Base-by-base conservation (phyloP, 768 basidiomycete species). In the Lactifluus subvellereus region DNA sequence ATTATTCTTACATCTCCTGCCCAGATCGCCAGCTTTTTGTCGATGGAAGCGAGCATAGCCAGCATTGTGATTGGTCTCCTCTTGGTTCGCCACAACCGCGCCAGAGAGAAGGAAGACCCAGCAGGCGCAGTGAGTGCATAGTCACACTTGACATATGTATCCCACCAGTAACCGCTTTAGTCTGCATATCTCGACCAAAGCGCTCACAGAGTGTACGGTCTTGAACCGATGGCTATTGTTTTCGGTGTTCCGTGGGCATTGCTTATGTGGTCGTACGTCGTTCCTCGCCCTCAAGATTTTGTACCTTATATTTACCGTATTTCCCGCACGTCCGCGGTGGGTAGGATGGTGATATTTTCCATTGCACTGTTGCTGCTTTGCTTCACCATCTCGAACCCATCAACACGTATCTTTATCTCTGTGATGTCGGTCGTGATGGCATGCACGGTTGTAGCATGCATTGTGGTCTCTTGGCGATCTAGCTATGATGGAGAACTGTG, bases 231-330 rank as follows among this genome's bases (percentile, higher is more conserved):
- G 8, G 81, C 82, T 11, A 73, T 85, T 30, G 67, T 82, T 57
- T 82, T 83, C 62, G 80, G 81, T 60, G 69, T 86, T 10, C 84
- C 84, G 0, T 82, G 82, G 61, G 80, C 81, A 1, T 71, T 84
- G 30, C 74, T 86, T 33, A 78, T 86, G 75, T 86, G 84, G 84
- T 78, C 78, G 84, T 84, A 68, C 71, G 83, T 77, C 30, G 3
- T 48, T 14, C 33, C 18, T 42, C 43, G 8, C 18, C 13, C 9
- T 4, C 2, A 18, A 27, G 27, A 3, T 27, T 27, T 27, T 27
- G 2, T 27, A 27, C 27, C 27, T 27, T 2, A 27, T 22, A 22
- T 27, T 30, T 20, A 32, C 4, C 3, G n/a, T 35, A 45, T 13
- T 6, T 4, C 10, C 10, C 20, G 14, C 16, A 14, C 3, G 6